These are phyloP conservation scores for Verticillium albo-atrum DNA, from an alignment of 2,329 filamentous ascomycete genomes.

Conservation along the genomic window DNA sequence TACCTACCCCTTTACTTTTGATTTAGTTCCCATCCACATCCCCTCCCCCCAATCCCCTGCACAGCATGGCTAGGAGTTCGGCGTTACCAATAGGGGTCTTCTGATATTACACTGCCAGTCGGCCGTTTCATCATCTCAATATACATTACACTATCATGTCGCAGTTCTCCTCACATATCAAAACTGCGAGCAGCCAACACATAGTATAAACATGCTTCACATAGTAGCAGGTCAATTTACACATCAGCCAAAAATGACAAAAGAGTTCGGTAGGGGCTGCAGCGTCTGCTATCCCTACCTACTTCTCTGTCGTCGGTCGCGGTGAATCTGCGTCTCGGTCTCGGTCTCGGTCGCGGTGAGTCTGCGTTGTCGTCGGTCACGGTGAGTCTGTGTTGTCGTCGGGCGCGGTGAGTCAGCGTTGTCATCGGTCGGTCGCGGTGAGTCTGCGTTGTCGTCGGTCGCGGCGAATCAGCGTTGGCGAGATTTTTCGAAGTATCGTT, in stretches of 20 bases:
- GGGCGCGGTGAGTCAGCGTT: not conserved
- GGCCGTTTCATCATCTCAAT: not conserved
- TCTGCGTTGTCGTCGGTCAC: not conserved
- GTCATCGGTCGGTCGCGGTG: not conserved
- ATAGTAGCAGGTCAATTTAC: too few species aligned
- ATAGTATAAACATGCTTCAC: not conserved
- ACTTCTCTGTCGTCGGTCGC: not conserved
- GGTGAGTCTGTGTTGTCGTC: not conserved
- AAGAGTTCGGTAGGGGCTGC: not conserved
- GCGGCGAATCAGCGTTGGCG: not conserved
- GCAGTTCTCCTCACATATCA: not conserved
- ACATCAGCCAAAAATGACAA: not conserved
- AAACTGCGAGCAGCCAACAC: not conserved
- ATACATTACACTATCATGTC: not conserved
- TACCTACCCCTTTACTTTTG: not conserved
- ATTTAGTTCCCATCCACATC: not conserved
- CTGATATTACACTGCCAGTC: not conserved
- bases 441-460: not conserved
- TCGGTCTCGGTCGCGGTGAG: not conserved
- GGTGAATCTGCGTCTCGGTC: not conserved
- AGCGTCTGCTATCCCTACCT: not conserved
- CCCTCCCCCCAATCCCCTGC: not conserved
- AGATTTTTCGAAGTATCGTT: not conserved
- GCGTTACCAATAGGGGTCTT: not conserved
- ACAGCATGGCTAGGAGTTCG: not conserved